Evolutionary conservation across 441 rosid species (phyloP), one percentile per base, ranked within the genome.

Genomic region (Iberis amara): DNA sequence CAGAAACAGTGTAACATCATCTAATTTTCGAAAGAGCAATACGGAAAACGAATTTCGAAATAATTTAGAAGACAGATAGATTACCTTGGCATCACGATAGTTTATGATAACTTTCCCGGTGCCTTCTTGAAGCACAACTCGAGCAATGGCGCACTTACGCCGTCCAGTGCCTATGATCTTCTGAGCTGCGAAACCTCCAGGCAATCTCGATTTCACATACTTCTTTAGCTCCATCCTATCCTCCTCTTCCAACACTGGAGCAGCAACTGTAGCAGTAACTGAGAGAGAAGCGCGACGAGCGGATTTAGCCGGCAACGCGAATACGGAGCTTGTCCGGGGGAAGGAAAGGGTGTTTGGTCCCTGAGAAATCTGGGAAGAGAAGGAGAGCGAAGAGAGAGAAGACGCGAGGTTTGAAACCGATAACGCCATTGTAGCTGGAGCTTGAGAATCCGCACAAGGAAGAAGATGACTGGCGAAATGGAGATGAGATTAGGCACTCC

Each of bases 41-140:
- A 18, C 21, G 21, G 21, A 18, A 18, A 18, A 18, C 21, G 3
- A 18, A 18, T 18, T 18, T 18, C 6, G 24, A 8, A 7, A 8
- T 11, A 1, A 13, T n/a, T 0, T 0, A 4, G 15, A 33, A 39
- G 2, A 35, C 2, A 32, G 21, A 7, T 2, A 12, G 10, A 7
- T 18, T 11, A 91, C 96, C 86, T 76, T 82, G 46, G 94, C 94
- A 7, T 85, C 94, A 7, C 98, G 91, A 75, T 78, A 83, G 61
- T 91, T 91, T 66, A 91, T 85, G 57, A 83, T 62, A 58, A 88
- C 85, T 52, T 85, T 73, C 9, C 98, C 96, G 4, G 82, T 81
- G 51, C 98, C 96, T 71, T 88, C 98, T 55, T 85, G 95, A 53
- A 91, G 90, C 31, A 91, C 91, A 4, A 91, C 98, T 27, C 94